A percentile compares a stretch with the other conserved stretches of the same genome.
Evolutionary conservation across 1,284 basidiomycete species (phyloP).

Genomic region (Ceratobasidium sp.): DNA sequence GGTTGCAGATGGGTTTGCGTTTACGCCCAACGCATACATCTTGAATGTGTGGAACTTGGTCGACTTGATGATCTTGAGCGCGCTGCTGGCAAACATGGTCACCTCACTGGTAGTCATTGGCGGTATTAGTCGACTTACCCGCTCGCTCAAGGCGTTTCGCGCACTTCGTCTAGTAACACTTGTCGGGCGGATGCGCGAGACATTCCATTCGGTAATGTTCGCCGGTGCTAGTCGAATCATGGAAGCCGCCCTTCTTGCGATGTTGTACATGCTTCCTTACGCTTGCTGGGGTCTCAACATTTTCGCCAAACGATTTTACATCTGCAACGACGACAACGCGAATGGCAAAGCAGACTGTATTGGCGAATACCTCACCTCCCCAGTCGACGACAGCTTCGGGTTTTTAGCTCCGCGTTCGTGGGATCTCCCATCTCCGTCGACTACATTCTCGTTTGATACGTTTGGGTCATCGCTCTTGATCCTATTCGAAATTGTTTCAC

Average conservation of each 20-base stretch:
- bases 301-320: constrained; percentile 86
- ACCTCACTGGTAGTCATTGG: constrained; percentile 83
- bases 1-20: constrained; percentile 90
- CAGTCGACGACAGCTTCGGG: constrained; percentile 66
- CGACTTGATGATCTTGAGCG: constrained; percentile 87
- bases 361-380: constrained; percentile 71
- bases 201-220: constrained; percentile 92
- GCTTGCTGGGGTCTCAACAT: constrained; percentile 98
- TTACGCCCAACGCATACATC: constrained; percentile 94
- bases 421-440: constrained; percentile 86
- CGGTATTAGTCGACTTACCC: constrained; percentile 82
- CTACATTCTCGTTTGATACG: constrained; percentile 90
- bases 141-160: constrained; percentile 89
- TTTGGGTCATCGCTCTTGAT: constrained; percentile 90
- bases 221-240: constrained; percentile 88
- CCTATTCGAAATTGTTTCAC: constrained; percentile 95
- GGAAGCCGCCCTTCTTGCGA: constrained; percentile 91
- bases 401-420: constrained; percentile 88
- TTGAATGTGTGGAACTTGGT: constrained; percentile 92
- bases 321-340: constrained; percentile 81
- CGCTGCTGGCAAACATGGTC: constrained; percentile 83
- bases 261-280: constrained; percentile 96
- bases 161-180: constrained; percentile 92
- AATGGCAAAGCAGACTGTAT: constrained; percentile 73
- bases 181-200: constrained; percentile 85